Percentiles rank a stretch among this genome's conserved stretches.
phyloP scores from a whole-genome alignment of 257 asterid species.

The Rauvolfia tetraphylla region DNA sequence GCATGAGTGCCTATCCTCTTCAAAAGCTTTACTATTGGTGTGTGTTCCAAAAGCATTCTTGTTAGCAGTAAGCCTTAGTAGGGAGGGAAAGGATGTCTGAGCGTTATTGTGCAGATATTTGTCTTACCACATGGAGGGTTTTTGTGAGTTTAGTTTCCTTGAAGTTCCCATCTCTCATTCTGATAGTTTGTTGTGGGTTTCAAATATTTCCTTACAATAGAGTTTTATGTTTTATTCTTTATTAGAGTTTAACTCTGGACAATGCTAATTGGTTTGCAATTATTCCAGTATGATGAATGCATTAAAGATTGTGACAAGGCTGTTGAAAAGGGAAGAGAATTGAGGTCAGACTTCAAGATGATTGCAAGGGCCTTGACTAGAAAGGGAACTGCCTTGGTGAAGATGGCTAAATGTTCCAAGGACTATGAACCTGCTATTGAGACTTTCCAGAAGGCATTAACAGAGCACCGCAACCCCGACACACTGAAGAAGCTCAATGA shows the following conservation, averaged over 20 bases:
- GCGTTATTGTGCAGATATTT: too few relatives aligned
- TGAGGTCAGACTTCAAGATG: slow-evolving; percentile 88
- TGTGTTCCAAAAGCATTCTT: neutral
- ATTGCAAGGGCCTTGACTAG: slow-evolving; percentile 88
- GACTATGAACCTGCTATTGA: slow-evolving; percentile 85
- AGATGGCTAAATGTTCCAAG: slow-evolving; percentile 70
- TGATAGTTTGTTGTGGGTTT: neutral
- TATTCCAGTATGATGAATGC: slow-evolving; percentile 67
- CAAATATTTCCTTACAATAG: neutral
- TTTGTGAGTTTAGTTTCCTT: too few relatives aligned
- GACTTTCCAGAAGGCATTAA: slow-evolving; percentile 84
- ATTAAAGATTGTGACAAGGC: slow-evolving; percentile 91
- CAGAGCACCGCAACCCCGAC: slow-evolving; percentile 94
- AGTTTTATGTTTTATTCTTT: neutral
- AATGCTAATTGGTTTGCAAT: slow-evolving; percentile 4
- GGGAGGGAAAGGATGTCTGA: neutral
- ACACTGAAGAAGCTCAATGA: slow-evolving; percentile 85
- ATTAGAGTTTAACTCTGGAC: neutral
- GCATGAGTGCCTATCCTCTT: neutral
- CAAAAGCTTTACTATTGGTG: neutral
- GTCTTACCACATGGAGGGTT: too few relatives aligned
- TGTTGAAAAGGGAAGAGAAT: slow-evolving; percentile 88
- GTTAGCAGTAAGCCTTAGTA: neutral
- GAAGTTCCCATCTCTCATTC: too few relatives aligned
- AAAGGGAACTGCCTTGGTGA: slow-evolving; percentile 82